phyloP scores from a whole-genome alignment of 768 basidiomycete genomes.

The Tulasnella sp. region DNA sequence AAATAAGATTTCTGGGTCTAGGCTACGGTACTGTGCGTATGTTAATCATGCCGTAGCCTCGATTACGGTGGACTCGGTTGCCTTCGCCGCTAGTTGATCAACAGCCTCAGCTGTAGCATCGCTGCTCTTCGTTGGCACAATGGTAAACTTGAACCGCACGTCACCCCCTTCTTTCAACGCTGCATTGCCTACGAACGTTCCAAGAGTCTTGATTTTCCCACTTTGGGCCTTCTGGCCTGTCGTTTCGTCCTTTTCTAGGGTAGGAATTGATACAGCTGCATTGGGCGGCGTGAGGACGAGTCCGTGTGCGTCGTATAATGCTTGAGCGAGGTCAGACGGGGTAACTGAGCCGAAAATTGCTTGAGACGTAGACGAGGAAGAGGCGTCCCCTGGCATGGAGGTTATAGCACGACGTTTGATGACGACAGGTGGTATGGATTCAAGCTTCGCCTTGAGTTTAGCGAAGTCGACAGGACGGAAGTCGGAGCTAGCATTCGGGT shows the following conservation, averaged over 20 bases:
- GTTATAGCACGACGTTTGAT: slow-evolving; percentile 11
- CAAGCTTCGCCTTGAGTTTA: background rate
- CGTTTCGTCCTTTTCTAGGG: background rate
- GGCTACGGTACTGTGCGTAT: too few species aligned
- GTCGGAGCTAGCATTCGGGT: too few species aligned
- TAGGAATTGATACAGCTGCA: background rate
- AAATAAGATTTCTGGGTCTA: too few species aligned
- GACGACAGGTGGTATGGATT: slow-evolving; percentile 11
- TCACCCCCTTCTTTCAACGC: slow-evolving; percentile 12
- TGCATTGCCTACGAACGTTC: slow-evolving; percentile 8
- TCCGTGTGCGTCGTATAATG: slow-evolving; percentile 3
- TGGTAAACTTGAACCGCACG: slow-evolving; percentile 9
- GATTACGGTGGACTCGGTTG: too few species aligned
- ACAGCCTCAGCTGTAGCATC: too few species aligned
- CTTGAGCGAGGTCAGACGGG: slow-evolving; percentile 6
- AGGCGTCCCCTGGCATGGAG: background rate
- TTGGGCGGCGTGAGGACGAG: slow-evolving; percentile 10
- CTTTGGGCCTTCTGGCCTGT: background rate
- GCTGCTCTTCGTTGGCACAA: too few species aligned
- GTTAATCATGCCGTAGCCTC: too few species aligned
- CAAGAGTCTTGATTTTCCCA: slow-evolving; percentile 11
- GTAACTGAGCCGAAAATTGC: slow-evolving; percentile 17
- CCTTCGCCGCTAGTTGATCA: too few species aligned
- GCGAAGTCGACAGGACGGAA: slow-evolving; percentile 9
- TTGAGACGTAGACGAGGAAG: background rate